These are phyloP conservation scores for Stramenopiles sp. DNA, from an alignment of 352 stramenopile genomes.

Conservation along the genomic window DNA sequence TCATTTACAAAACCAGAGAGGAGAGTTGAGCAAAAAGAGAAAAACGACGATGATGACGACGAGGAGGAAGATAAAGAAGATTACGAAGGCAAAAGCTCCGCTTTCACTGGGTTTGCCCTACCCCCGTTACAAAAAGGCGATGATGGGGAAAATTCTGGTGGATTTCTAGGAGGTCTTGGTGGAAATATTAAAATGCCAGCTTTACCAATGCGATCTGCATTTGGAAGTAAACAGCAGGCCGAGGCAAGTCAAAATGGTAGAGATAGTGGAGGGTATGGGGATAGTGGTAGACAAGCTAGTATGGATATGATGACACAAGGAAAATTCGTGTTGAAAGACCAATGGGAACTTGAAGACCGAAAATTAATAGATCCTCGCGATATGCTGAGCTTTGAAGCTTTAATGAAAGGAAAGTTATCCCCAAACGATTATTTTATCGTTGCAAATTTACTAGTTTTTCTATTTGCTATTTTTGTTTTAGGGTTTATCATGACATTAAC, in stretches of 20 bases:
- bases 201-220: constrained; percentile 21
- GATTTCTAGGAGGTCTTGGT: constrained; percentile 23
- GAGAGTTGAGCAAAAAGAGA: constrained; percentile 30
- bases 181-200: constrained; percentile 53
- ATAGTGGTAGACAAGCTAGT: no score
- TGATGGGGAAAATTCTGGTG: constrained; percentile 31
- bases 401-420: neutral
- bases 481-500: neutral
- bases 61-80: constrained; percentile 49
- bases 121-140: constrained; percentile 31
- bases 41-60: constrained; percentile 47
- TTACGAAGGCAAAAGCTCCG: constrained; percentile 37
- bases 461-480: neutral
- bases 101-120: constrained; percentile 46
- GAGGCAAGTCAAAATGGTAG: neutral
- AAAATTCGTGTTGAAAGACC: neutral
- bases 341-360: neutral
- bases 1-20: neutral
- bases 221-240: neutral
- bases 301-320: neutral
- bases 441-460: neutral
- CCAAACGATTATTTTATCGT: neutral
- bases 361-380: neutral
- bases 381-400: neutral
- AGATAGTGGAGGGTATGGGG: neutral